Evolutionary conservation across 176 grass and related monocot species (phyloP).

Genomic region (Lolium rigidum): DNA sequence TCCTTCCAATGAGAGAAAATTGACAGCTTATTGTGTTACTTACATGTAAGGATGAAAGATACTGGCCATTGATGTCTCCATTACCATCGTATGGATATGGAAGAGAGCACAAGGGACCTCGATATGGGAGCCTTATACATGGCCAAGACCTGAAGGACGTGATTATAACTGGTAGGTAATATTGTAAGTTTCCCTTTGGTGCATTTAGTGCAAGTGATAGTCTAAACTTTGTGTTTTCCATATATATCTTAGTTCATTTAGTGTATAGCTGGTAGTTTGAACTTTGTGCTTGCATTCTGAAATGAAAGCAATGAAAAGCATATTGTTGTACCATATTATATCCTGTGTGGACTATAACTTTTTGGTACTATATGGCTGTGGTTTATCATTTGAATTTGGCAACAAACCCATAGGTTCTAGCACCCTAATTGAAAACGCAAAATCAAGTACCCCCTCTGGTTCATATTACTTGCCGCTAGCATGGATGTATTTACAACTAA

Average conservation of each 20-base stretch:
- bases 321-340: background rate
- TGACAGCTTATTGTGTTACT: constrained; percentile 41
- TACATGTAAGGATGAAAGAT: constrained; percentile 81
- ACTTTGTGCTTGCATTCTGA: constrained; percentile 9
- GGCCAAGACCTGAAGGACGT: constrained; percentile 86
- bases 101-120: constrained; percentile 84
- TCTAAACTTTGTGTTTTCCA: background rate
- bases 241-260: constrained; percentile 15
- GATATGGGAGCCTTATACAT: constrained; percentile 97
- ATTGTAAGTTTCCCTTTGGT: constrained; percentile 26
- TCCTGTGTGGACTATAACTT: background rate
- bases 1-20: constrained; percentile 47
- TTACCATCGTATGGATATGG: constrained; percentile 96
- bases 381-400: constrained; percentile 4
- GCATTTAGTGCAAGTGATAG: constrained; percentile 8
- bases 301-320: constrained; percentile 16
- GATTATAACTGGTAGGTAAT: constrained; percentile 78
- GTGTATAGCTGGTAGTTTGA: background rate
- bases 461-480: too few relatives aligned
- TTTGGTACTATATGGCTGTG: too few relatives aligned
- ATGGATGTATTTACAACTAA: too few relatives aligned
- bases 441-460: background rate
- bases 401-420: background rate
- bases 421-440: background rate
- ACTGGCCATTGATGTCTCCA: constrained; percentile 92